Base-by-base conservation (phyloP, 2,329 filamentous ascomycete genomes). In the Aspergillus pseudoviridinutans region DNA sequence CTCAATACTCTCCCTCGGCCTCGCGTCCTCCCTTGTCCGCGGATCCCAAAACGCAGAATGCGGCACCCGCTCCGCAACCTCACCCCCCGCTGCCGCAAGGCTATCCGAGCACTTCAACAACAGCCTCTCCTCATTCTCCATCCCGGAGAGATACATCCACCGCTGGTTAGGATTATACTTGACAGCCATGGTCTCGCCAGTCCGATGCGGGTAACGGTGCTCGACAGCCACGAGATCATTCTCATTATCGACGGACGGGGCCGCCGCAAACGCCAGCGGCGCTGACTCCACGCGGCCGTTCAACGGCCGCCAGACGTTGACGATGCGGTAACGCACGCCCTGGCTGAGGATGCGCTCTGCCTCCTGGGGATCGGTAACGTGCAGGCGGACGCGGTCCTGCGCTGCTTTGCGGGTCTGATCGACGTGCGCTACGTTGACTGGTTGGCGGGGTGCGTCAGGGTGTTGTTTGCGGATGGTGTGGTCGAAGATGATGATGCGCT, bases 1-100 rank as follows among this genome's bases (percentile, higher is more conserved):
- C 74, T 97, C 92, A 70, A 97, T 96, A 71, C 91, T 96, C 79
- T 96, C 90, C 63, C 92, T 82, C 0, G 83, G 84, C 61, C 86
- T 85, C 4, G 89, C 90, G 49, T 87, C 88, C 20, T 80, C 76
- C 2, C 86, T 83, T 1, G 89, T 91, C 58, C 87, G 79, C 1
- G 89, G 87, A 71, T 96, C 89, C 42, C 82, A 78, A 74, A 96
- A 97, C 0, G 91, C 91, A 9, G 87, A 87, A 75, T 95, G 91
- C 14, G 91, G 86, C 32, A 81, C 79, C 32, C 78, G 70, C 25
- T 77, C 78, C 56, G 74, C 74, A 8, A 71, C 66, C 71, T 70
- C 70, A 58, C 73, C 71, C 51, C 87, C 82, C 62, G 82, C 5
- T 6, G 12, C 32, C 12, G 32, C 32, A 35, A 6, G 5, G 17